Conservation (phyloP, 805 yeast species). For the Torulaspora indica region DNA sequence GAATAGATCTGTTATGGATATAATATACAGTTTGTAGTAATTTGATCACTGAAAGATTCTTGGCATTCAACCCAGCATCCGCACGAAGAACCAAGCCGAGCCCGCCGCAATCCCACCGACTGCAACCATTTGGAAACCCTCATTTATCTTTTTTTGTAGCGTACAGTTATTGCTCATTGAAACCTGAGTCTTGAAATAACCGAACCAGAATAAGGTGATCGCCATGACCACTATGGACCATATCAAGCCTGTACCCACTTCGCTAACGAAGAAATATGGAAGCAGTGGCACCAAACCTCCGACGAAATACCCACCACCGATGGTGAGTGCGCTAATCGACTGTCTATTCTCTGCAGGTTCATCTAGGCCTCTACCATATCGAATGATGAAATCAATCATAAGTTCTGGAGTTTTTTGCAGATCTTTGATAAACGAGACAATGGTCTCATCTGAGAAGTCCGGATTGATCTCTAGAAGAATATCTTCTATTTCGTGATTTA, state of each 20-base stretch:
- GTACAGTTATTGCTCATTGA: conserved; percentile 79
- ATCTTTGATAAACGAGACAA: conserved; percentile 68
- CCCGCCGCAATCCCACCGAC: conserved; percentile 98
- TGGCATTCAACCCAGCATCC: conserved; percentile 48
- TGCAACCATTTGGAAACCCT: conserved; percentile 88
- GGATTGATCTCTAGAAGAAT: conserved; percentile 65
- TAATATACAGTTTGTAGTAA: conserved; percentile 11
- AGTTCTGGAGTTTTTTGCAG: conserved; percentile 70
- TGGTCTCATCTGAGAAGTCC: conserved; percentile 60
- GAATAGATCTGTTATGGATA: conserved; percentile 10
- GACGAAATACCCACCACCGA: conserved; percentile 80
- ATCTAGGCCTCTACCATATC: conserved; percentile 87
- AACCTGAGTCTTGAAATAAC: conserved; percentile 75
- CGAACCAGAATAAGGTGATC: conserved; percentile 80
- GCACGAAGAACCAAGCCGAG: conserved; percentile 90
- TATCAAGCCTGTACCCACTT: conserved; percentile 73
- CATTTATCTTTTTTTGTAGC: conserved; percentile 53
- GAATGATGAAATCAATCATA: conserved; percentile 80
- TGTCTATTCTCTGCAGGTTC: conserved; percentile 94
- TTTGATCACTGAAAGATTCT: neutral
- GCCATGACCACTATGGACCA: conserved; percentile 76
- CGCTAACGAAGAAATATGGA: conserved; percentile 79
- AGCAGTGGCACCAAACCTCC: conserved; percentile 91
- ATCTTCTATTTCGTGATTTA: conserved; percentile 77
- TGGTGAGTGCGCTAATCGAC: conserved; percentile 79